phyloP scores from a whole-genome alignment of 2,329 filamentous ascomycete genomes.

The Beauveria medogensis region DNA sequence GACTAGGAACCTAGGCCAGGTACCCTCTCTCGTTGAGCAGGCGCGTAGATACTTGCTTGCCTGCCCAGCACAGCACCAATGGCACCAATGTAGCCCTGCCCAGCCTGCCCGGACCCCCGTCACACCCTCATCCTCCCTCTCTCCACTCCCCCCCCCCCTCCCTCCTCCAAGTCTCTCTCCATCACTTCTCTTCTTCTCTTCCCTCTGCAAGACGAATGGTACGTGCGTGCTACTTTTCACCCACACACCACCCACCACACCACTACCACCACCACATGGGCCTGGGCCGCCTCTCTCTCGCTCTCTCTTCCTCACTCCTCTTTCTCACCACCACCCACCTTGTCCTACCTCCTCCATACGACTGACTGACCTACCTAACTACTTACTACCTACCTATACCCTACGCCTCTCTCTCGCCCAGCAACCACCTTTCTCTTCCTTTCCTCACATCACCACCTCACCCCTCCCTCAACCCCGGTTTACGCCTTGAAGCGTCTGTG shows the following conservation, averaged over 20 bases:
- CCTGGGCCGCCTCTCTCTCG: neutral
- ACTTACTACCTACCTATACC: neutral
- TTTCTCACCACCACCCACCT: neutral
- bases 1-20: neutral
- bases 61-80: too few species aligned
- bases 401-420: neutral
- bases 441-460: conserved; percentile 10
- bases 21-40: neutral
- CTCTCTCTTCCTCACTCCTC: neutral
- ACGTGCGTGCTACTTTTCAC: too few species aligned
- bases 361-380: neutral
- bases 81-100: neutral
- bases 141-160: neutral
- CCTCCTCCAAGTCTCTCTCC: neutral
- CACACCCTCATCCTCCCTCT: neutral
- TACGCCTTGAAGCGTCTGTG: neutral
- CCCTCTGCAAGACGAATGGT: neutral
- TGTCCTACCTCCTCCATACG: too few species aligned
- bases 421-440: neutral
- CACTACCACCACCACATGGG: too few species aligned
- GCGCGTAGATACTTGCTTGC: neutral
- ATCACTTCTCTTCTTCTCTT: neutral
- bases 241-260: too few species aligned
- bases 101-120: neutral
- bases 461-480: neutral